phyloP scores from a whole-genome alignment of 306 rosid genomes.

The Cicer pinnatifidum region DNA sequence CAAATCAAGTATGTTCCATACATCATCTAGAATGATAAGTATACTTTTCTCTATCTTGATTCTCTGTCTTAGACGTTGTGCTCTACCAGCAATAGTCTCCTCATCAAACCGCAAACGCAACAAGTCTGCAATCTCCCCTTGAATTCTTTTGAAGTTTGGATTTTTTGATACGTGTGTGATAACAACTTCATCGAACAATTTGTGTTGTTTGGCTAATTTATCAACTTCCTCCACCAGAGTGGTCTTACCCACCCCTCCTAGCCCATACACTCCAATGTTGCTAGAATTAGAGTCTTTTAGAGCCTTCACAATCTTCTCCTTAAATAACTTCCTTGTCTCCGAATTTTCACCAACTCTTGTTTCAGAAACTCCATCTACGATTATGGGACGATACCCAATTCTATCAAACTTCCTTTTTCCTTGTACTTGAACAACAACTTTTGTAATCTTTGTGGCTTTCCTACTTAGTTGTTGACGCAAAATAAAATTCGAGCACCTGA shows the following conservation, averaged over 20 bases:
- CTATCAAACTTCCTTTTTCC: too few relatives aligned
- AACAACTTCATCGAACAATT: neutral
- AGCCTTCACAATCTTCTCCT: too few relatives aligned
- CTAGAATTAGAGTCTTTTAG: too few relatives aligned
- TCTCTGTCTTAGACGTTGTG: neutral
- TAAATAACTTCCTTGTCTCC: too few relatives aligned
- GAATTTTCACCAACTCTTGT: too few relatives aligned
- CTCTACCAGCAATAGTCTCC: neutral
- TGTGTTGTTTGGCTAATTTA: neutral
- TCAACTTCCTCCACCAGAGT: neutral
- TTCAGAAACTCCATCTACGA: too few relatives aligned
- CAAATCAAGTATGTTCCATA: neutral
- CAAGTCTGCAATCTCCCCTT: neutral
- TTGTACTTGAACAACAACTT: too few relatives aligned
- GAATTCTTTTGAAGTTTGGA: neutral
- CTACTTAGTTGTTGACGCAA: too few relatives aligned
- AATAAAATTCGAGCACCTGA: too few relatives aligned
- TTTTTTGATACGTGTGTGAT: neutral
- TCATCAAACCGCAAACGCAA: neutral
- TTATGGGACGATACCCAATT: too few relatives aligned
- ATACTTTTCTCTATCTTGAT: neutral
- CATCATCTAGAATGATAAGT: slow-evolving; percentile 16
- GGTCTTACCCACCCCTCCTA: neutral
- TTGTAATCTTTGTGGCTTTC: too few relatives aligned
- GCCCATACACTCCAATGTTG: neutral